Base-by-base conservation (phyloP, 2,329 filamentous ascomycete species). In the Pseudogymnoascus sp. region DNA sequence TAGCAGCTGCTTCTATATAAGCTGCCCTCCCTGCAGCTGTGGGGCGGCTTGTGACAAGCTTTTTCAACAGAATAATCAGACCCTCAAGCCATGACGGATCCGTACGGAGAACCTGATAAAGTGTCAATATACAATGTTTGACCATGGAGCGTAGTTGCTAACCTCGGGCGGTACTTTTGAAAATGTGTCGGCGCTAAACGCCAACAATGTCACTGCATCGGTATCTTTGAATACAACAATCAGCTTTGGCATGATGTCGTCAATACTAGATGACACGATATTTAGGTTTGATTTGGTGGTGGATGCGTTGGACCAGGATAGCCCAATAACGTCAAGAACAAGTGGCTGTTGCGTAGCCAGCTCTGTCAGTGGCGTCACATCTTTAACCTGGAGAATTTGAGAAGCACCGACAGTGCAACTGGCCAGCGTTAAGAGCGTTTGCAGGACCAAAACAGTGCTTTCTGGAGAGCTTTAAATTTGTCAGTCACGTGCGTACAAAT, bases 201-300 rank as follows among this genome's bases (percentile, higher is more conserved):
- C 77, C 2, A 88, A 74, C 3, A 88, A 75, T 0, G 83, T 87
- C 3, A 84, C 82, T 4, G 79, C 83, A 69, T 87, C 84, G 9
- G 84, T 87, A 10, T 80, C 80, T 38, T 77, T 80, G 69, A 86
- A 88, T 0, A 80, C 79, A 7, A 79, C 75, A 6, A 82, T 76
- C 2, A 87, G 76, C 8, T 71, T 73, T 36, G 78, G 76, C 3
- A 87, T 74, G 2, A 77, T 77, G 11, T 69, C 65, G 66, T 83
- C 77, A 44, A 88, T 77, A 65, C 78, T 80, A 10, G 36, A 70
- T 67, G 36, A 80, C 64, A 23, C 65, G 38, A n/a, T 64, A 38
- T 62, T 68, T 71, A 66, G 78, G 74, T 62, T 73, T 13, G 11
- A 59, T 66, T 1, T 70, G 31, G 4, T 60, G 59, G 15, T 74